These are phyloP conservation scores for Suillus bovinus DNA, from an alignment of 768 basidiomycete species.

Conservation along the genomic window DNA sequence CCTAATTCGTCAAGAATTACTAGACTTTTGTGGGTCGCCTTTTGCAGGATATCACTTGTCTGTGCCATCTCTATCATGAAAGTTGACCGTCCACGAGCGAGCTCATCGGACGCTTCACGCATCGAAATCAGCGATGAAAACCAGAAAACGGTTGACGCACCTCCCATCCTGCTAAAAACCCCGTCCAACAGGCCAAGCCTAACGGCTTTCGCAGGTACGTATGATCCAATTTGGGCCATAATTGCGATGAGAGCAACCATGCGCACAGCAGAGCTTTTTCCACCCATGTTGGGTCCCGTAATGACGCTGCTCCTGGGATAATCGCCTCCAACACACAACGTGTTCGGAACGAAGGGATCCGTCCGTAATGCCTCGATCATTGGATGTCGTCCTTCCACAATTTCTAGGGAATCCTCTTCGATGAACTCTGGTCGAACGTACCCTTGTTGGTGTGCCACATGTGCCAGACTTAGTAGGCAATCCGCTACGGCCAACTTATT, in stretches of 20 bases:
- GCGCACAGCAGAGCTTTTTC: constrained; percentile 82
- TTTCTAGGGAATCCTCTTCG: constrained; percentile 65
- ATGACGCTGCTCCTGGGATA: constrained; percentile 63
- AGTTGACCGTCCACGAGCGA: constrained; percentile 84
- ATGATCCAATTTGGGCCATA: constrained; percentile 88
- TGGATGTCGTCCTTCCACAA: constrained; percentile 87
- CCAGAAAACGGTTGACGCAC: constrained; percentile 38
- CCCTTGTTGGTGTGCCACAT: constrained; percentile 70
- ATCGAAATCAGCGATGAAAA: constrained; percentile 8
- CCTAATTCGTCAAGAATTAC: constrained; percentile 92
- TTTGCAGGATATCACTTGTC: constrained; percentile 84
- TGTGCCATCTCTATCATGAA: constrained; percentile 98
- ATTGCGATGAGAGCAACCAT: constrained; percentile 77
- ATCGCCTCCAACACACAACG: constrained; percentile 60
- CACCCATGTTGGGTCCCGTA: constrained; percentile 87
- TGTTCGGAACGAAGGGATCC: constrained; percentile 88
- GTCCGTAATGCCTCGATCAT: constrained; percentile 81
- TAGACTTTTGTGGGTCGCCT: constrained; percentile 72
- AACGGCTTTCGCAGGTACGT: constrained; percentile 80
- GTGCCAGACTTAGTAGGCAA: constrained; percentile 83
- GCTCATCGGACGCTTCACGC: constrained; percentile 76
- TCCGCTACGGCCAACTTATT: constrained; percentile 83
- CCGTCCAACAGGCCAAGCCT: constrained; percentile 81
- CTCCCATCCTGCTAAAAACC: constrained; percentile 88
- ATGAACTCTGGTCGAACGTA: constrained; percentile 81